Conservation (phyloP, 2,329 filamentous ascomycete species). For the Cladosporium sp. region DNA sequence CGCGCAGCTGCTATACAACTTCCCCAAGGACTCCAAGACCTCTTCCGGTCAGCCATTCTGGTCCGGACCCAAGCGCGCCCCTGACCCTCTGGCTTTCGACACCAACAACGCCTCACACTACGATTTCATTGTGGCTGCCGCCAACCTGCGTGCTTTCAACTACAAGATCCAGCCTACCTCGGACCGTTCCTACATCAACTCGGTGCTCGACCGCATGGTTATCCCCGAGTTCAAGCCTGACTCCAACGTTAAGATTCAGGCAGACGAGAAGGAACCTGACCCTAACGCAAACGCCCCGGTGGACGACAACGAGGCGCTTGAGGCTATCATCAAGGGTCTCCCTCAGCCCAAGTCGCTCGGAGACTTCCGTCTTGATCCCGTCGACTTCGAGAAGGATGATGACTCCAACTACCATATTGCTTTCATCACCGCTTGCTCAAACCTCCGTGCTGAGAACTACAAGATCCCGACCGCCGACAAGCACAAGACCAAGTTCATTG, state of each 20-base stretch:
- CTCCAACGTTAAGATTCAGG: conserved; percentile 91
- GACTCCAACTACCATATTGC: conserved; percentile 98
- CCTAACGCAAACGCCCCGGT: conserved; percentile 63
- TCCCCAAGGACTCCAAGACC: conserved; percentile 88
- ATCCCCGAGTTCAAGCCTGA: conserved; percentile 92
- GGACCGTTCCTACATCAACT: conserved; percentile 64
- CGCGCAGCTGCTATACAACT: conserved; percentile 92
- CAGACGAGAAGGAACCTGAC: conserved; percentile 90
- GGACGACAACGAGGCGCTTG: conserved; percentile 72
- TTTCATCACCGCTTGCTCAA: conserved; percentile 97
- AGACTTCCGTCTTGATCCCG: conserved; percentile 83
- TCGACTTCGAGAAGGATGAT: conserved; percentile 98
- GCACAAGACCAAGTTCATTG: conserved; percentile 99
- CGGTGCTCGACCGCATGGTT: conserved; percentile 86
- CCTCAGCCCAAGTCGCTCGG: conserved; percentile 76
- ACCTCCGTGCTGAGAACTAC: conserved; percentile 95
- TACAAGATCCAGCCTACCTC: conserved; percentile 80
- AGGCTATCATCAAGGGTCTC: conserved; percentile 66
- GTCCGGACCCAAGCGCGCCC: conserved; percentile 97
- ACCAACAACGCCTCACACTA: conserved; percentile 80
- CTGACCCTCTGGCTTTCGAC: conserved; percentile 87
- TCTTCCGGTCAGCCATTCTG: conserved; percentile 90
- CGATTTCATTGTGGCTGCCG: conserved; percentile 79
- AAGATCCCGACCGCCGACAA: conserved; percentile 89
- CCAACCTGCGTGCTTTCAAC: conserved; percentile 95